These are phyloP conservation scores for Scleromitrula shiraiana DNA, from an alignment of 2,329 filamentous ascomycete species.

Conservation along the genomic window DNA sequence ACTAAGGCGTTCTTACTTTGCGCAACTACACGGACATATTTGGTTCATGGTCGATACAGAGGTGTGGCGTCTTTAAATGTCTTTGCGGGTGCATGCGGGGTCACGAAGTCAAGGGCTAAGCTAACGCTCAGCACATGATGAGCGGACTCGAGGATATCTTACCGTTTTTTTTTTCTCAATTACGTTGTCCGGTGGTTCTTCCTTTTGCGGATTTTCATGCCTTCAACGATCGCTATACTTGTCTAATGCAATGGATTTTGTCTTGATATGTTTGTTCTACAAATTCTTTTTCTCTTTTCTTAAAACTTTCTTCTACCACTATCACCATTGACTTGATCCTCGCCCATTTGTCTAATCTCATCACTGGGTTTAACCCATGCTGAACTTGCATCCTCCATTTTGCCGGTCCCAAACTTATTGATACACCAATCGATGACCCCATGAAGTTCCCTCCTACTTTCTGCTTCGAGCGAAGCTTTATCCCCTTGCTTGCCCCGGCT, in stretches of 20 bases:
- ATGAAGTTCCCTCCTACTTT: constrained; percentile 34
- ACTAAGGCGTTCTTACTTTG: constrained; percentile 10
- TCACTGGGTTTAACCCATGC: constrained; percentile 15
- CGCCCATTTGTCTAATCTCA: constrained; percentile 9
- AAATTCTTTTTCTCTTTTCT: constrained; percentile 3
- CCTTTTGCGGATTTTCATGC: constrained; percentile 18
- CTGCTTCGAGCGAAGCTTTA: constrained; percentile 20
- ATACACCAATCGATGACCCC: constrained; percentile 36
- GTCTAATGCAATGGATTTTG: constrained; percentile 12
- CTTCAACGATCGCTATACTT: constrained; percentile 21
- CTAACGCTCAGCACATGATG: constrained; percentile 9
- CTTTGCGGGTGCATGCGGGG: constrained; percentile 15
- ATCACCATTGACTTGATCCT: constrained; percentile 13
- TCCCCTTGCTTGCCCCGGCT: constrained; percentile 2
- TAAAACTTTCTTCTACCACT: constrained; percentile 14
- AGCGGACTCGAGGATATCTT: constrained; percentile 10
- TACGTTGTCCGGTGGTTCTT: constrained; percentile 14
- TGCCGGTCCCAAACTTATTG: constrained; percentile 36
- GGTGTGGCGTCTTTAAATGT: constrained; percentile 16
- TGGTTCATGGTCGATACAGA: constrained; percentile 21
- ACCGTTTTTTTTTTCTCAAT: constrained; percentile 9
- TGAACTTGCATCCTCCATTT: constrained; percentile 35
- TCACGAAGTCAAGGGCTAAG: constrained; percentile 12
- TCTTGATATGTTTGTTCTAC: constrained; percentile 7
- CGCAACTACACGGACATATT: constrained; percentile 12